Conservation (phyloP, 2,329 filamentous ascomycete genomes). For the Diaporthe batatas region DNA sequence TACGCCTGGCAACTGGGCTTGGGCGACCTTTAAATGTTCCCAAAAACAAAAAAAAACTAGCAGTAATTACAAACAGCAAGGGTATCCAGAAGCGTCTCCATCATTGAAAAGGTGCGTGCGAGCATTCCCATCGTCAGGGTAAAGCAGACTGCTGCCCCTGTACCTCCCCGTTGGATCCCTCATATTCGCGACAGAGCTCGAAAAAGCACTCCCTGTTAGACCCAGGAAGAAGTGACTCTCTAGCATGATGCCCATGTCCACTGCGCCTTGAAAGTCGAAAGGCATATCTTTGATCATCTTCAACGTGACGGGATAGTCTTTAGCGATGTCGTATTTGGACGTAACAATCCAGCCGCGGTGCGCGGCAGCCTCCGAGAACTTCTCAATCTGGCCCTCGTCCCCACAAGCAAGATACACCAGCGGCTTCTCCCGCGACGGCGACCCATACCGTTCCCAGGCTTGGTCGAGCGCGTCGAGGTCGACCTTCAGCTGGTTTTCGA, state of each 20-base stretch:
- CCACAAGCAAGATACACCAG: conserved; percentile 53
- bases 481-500: conserved; percentile 51
- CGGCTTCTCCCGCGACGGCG: conserved; percentile 44
- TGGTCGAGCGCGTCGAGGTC: conserved; percentile 53
- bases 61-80: conserved; percentile 48
- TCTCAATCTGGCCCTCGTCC: conserved; percentile 50
- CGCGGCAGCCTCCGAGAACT: conserved; percentile 48
- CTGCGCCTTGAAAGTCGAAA: conserved; percentile 50
- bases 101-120: conserved; percentile 50
- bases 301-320: conserved; percentile 43
- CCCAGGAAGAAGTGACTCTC: conserved; percentile 49
- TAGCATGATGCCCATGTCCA: conserved; percentile 50
- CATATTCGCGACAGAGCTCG: conserved; percentile 46
- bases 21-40: not conserved
- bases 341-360: conserved; percentile 52
- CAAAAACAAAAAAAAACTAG: not conserved
- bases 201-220: conserved; percentile 49
- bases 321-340: conserved; percentile 51
- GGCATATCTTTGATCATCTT: conserved; percentile 45
- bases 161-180: conserved; percentile 49
- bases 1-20: not conserved
- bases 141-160: conserved; percentile 46
- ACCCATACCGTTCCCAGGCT: conserved; percentile 49
- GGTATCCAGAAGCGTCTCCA: conserved; percentile 47
- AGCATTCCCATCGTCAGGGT: conserved; percentile 47